phyloP scores from a whole-genome alignment of 495 filamentous ascomycete genomes.

The Aspergillus hancockii region DNA sequence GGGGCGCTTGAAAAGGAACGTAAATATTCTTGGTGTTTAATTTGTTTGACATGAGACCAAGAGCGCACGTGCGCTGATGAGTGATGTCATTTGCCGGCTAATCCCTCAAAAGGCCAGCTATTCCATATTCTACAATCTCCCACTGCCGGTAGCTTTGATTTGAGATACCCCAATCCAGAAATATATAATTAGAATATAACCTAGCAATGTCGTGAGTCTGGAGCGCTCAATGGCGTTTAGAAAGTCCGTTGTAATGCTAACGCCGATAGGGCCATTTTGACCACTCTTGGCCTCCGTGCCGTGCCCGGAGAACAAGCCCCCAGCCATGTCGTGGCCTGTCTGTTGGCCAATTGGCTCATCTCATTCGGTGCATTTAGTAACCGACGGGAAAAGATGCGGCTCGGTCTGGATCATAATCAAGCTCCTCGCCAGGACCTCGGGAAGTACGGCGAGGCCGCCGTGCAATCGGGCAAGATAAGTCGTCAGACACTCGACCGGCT shows the following conservation, averaged over 20 bases:
- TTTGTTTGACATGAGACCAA: background rate
- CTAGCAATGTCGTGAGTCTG: background rate
- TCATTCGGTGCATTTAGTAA: conserved; percentile 47
- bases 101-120: background rate
- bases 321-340: conserved; percentile 41
- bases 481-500: conserved; percentile 44
- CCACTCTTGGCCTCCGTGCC: conserved; percentile 28
- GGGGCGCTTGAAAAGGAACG: background rate
- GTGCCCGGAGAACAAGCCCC: conserved; percentile 18
- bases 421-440: conserved; percentile 46
- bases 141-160: background rate
- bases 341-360: conserved; percentile 48
- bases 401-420: conserved; percentile 51
- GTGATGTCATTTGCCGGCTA: background rate
- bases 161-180: background rate
- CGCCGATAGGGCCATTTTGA: conserved; percentile 23
- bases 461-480: conserved; percentile 50
- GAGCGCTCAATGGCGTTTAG: background rate
- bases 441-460: conserved; percentile 47
- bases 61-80: background rate
- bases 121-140: background rate
- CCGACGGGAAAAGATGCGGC: conserved; percentile 41
- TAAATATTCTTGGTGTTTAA: too few relatives aligned
- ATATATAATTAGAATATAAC: background rate
- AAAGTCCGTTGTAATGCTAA: background rate